Percentiles rank a stretch among this genome's conserved stretches.
Evolutionary conservation across 2,329 filamentous ascomycete species (phyloP).

Genomic region (Fusarium begoniae): DNA sequence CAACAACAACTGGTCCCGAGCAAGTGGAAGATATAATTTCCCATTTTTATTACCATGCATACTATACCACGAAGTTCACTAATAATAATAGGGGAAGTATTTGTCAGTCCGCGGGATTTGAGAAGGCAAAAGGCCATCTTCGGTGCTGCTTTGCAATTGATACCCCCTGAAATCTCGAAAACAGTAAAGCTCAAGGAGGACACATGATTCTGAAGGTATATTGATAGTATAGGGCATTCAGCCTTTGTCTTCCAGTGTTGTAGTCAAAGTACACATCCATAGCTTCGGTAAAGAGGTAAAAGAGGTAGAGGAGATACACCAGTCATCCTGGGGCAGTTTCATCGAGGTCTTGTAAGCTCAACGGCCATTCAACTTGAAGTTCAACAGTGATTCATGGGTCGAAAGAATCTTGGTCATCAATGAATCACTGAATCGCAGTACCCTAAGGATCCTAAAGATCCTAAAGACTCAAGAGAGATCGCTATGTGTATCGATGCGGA

Average conservation of each 20-base stretch:
- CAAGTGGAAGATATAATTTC: no score
- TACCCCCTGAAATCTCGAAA: background rate
- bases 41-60: background rate
- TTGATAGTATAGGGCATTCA: background rate
- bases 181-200: background rate
- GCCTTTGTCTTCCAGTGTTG: background rate
- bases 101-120: background rate
- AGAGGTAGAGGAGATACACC: no score
- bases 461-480: background rate
- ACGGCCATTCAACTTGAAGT: rapidly evolving
- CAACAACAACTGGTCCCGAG: background rate
- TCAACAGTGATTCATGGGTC: background rate
- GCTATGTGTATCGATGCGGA: background rate
- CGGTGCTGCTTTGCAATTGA: background rate
- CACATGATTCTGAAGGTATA: no score
- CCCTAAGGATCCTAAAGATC: background rate
- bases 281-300: no score
- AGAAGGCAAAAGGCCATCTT: background rate
- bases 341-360: background rate
- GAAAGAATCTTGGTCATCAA: background rate
- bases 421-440: background rate
- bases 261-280: no score
- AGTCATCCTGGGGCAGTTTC: no score
- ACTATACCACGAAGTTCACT: no score
- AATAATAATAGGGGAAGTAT: no score